Base-by-base conservation (phyloP, 192 early-diverging fungal species). In the Backusella mclennaniae region DNA sequence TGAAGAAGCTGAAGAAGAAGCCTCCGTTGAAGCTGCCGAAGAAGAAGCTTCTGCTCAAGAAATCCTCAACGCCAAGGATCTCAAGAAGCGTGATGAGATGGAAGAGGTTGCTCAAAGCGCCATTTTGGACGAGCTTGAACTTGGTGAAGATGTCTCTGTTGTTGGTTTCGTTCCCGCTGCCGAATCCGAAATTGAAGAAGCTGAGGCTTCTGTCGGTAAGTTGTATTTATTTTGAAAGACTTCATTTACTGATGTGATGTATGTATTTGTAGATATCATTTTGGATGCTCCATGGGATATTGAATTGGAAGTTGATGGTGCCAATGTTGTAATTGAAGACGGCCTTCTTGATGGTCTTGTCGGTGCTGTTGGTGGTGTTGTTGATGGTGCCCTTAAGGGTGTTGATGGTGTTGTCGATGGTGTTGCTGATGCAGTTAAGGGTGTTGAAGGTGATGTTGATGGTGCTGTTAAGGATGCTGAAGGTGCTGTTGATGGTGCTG, bases 81-180 rank as follows among this genome's bases (percentile, higher is more conserved):
- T 69, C n/a, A 69, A 69, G 35, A 69, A 69, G 68, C 35, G 68
- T 69, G 68, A 14, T 41, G 26, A 69, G 17, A 23, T 39, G n/a
- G 35, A 68, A 0, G 35, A 35, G 12, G 2, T 35, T 14, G 67
- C 19, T 6, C 46, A 49, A 15, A n/a, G 17, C 19, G 46, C 46
- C 17, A 49, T 49, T 15, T 49, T n/a, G 19, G 19, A n/a, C 1
- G 17, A 49, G 17, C 46, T 49, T 49, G 19, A 49, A 0, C 17
- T 49, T 3, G 46, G 17, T 19, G 46, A 49, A 6, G 6, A 36
- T 19, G 31, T 38, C 31, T 36, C 67, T 35, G 15, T 35, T 68
- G 67, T n/a, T 21, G 35, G n/a, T 19, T 21, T 33, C 33, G 12
- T 5, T 21, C 39, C 5, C 21, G 38, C 39, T 72, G 42, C 15